Base-by-base conservation (phyloP, 2,329 filamentous ascomycete genomes). In the Phyllosticta paracitricarpa region DNA sequence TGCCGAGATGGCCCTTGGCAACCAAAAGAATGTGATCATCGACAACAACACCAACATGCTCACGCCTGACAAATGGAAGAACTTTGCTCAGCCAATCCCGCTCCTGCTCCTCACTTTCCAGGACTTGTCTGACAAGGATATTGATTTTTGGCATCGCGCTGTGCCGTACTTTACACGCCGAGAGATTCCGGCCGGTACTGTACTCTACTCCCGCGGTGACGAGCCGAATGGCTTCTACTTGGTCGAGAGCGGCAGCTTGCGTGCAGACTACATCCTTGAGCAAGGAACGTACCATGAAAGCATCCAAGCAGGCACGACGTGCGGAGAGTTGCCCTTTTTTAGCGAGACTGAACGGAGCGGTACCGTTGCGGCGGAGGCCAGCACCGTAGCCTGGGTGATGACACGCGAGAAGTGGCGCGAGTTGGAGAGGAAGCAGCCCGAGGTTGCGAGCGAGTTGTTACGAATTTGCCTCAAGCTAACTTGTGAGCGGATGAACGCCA, bases 41-140 rank as follows among this genome's bases (percentile, higher is more conserved):
- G 62, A 59, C 26, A 59, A 62, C 51, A 61, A 64, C 59, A 65
- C 69, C 6, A 58, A 63, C 57, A 75, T 82, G 9, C 76, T 81
- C 57, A 78, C 81, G 4, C 78, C 83, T 22, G 80, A 83, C 1
- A 88, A 86, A 69, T 97, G 92, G 89, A 86, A 88, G 68, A 85
- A 86, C 66, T 95, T 97, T 73, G 89, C 89, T 66, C 91, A 97
- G 71, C 94, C 94, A 0, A 83, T 97, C 7, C 89, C 90, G 1
- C 84, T 99, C 55, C 90, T 99, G 73, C 82, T 99, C 25, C 93
- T 97, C 72, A 90, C 94, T n/a, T 97, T 99, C 76, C 88, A 94
- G 70, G 89, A 91, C 54, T 79, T 97, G 12, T 95, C 89, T 58
- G 79, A 85, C 58, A 86, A 89, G 72, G 94, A 93, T 69, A 91